A percentile compares a stretch with the other conserved stretches of the same genome.
Conservation (phyloP, 345 rosid species). For the Nasturtium officinale region DNA sequence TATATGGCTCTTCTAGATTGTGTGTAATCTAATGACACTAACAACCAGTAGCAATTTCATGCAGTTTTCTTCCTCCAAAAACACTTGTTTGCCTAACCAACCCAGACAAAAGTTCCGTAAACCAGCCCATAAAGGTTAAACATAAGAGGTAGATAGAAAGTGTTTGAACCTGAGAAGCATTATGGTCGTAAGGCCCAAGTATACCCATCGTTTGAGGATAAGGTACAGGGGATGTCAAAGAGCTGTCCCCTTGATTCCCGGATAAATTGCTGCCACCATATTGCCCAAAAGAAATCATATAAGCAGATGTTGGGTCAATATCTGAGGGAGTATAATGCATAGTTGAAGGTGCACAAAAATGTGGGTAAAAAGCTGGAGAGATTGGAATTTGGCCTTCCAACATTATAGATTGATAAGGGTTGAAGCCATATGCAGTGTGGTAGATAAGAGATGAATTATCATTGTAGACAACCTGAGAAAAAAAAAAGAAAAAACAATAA, state of each 20-base stretch:
- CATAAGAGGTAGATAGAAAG: slow-evolving; percentile 7
- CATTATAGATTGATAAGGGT: slow-evolving; percentile 59
- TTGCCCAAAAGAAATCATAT: slow-evolving; percentile 55
- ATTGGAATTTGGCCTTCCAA: slow-evolving; percentile 62
- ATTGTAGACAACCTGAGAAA: slow-evolving; percentile 57
- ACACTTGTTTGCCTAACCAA: neutral
- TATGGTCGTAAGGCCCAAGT: slow-evolving; percentile 74
- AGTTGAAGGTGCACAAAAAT: slow-evolving; percentile 50
- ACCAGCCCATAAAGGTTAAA: neutral
- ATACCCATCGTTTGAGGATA: slow-evolving; percentile 74
- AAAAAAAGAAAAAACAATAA: neutral
- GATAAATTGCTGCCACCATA: slow-evolving; percentile 54
- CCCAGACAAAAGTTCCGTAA: neutral
- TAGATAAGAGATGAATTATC: slow-evolving; percentile 55
- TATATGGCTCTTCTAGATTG: neutral
- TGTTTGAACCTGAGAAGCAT: slow-evolving; percentile 55
- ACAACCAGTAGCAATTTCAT: neutral
- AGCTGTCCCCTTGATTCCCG: slow-evolving; percentile 46
- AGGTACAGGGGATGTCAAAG: slow-evolving; percentile 47
- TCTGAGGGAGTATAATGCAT: slow-evolving; percentile 52
- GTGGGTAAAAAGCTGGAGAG: slow-evolving; percentile 54
- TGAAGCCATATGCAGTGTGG: slow-evolving; percentile 58
- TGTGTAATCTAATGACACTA: neutral
- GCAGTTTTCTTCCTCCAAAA: slow-evolving; percentile 1
- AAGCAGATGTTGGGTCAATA: slow-evolving; percentile 58